Evolutionary conservation across 805 yeast genomes (phyloP), one percentile per base, ranked within the genome.

Genomic region (Zygosaccharomyces rouxii): DNA sequence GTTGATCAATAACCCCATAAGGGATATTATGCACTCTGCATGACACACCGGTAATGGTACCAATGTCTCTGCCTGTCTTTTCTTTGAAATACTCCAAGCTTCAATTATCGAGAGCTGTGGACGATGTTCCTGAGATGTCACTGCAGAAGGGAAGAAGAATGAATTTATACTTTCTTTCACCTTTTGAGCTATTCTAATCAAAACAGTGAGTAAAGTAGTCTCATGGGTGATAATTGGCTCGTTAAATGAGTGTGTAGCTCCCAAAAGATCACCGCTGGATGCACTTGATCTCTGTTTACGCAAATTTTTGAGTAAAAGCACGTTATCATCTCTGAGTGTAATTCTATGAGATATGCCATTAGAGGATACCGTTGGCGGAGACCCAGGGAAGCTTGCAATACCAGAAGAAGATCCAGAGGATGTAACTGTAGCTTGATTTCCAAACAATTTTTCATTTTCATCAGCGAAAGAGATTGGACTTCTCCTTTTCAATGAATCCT

Each of bases 11-110:
- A 80, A 65, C 16, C 82, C 68, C 47, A 84, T 69, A 44, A 83
- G 74, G 2, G 87, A 68, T 10, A 84, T 62, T 1, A 86, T 73
- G 43, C 84, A 76, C 16, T 84, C 78, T 0, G 87, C 78, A 59
- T 83, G 81, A 4, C 86, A 86, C 47, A 76, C 77, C 0, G 87
- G 81, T 44, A 81, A 74, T n/a, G 81, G 73, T 2, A 83, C 73
- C 31, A 88, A 67, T 19, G 78, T 74, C 50, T 80, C 80, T 0
- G 88, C 77, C 54, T 83, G 88, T 56, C 79, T 68, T 45, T 69
- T 51, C 46, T 64, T 64, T 2, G 66, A 63, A 5, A 61, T 46
- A 39, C 56, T 53, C 66, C 67, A 65, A 2, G 54, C 51, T 31
- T 60, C 65, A 26, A 61, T 54, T 21, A 62, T 41, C 1, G 66